phyloP scores from a whole-genome alignment of 768 basidiomycete species.

The Rhodotorula paludigena region DNA sequence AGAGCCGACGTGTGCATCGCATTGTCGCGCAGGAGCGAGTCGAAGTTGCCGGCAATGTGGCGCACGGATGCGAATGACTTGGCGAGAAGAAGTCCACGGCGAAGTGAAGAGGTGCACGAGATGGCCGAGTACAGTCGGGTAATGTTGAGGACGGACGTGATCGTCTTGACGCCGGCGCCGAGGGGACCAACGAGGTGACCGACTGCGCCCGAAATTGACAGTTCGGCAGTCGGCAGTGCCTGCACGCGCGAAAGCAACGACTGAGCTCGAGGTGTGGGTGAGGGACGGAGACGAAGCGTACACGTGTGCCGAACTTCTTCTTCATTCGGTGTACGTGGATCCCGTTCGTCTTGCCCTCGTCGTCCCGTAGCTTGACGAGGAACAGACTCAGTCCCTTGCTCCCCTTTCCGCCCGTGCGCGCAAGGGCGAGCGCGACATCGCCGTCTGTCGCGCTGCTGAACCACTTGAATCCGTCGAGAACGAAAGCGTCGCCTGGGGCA shows the following conservation, averaged over 20 bases:
- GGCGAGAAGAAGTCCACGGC: slow-evolving; percentile 63
- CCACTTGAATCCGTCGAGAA: slow-evolving; percentile 40
- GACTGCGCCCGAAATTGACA: slow-evolving; percentile 58
- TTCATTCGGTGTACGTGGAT: slow-evolving; percentile 69
- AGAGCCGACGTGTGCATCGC: slow-evolving; percentile 64
- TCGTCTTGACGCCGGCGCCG: slow-evolving; percentile 56
- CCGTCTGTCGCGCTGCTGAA: slow-evolving; percentile 60
- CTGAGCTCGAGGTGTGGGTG: background rate
- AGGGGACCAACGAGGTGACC: slow-evolving; percentile 60
- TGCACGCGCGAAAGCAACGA: slow-evolving; percentile 42
- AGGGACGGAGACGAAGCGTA: background rate
- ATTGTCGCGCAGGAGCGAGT: slow-evolving; percentile 54
- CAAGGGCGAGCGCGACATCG: slow-evolving; percentile 65
- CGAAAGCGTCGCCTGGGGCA: slow-evolving; percentile 9
- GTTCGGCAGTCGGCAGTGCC: slow-evolving; percentile 68
- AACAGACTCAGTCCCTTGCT: slow-evolving; percentile 64
- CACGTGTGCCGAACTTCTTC: slow-evolving; percentile 65
- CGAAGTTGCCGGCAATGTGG: slow-evolving; percentile 49
- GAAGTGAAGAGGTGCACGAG: slow-evolving; percentile 56
- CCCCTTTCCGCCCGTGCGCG: slow-evolving; percentile 59
- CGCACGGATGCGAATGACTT: slow-evolving; percentile 62
- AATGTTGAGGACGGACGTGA: slow-evolving; percentile 69
- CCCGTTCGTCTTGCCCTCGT: slow-evolving; percentile 52
- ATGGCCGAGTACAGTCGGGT: slow-evolving; percentile 66
- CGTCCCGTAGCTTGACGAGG: slow-evolving; percentile 57